Conservation (phyloP, 2,329 filamentous ascomycete genomes). For the Apiospora rasikravindrae region DNA sequence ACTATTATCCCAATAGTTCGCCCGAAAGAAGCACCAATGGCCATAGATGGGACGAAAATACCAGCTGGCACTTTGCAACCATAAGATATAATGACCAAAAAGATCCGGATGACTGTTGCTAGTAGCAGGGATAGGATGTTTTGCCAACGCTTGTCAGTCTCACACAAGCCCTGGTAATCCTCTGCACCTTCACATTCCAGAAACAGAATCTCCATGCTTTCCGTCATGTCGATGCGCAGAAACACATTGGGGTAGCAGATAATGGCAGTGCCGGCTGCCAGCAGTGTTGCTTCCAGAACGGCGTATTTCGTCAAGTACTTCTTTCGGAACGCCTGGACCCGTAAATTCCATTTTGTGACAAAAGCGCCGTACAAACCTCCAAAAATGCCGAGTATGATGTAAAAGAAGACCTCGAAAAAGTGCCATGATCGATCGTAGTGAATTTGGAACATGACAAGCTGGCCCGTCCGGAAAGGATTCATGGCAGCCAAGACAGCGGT, state of each 20-base stretch:
- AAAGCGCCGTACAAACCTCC: conserved; percentile 95
- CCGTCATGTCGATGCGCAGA: conserved; percentile 95
- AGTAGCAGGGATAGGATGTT: conserved; percentile 80
- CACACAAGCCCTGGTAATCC: conserved; percentile 89
- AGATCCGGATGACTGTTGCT: conserved; percentile 80
- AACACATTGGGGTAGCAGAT: conserved; percentile 98
- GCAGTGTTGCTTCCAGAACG: conserved; percentile 81
- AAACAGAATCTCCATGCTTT: conserved; percentile 98
- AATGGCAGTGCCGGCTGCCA: conserved; percentile 83
- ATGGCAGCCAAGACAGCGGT: conserved; percentile 92
- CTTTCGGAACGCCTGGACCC: conserved; percentile 90
- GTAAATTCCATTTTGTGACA: conserved; percentile 97
- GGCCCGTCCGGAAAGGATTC: conserved; percentile 96
- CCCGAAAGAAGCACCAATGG: conserved; percentile 91
- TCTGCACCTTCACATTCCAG: conserved; percentile 88
- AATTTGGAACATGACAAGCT: conserved; percentile 99
- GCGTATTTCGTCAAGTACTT: conserved; percentile 86
- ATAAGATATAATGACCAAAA: conserved; percentile 93
- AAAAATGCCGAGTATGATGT: conserved; percentile 88
- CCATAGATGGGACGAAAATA: conserved; percentile 98
- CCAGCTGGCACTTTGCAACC: conserved; percentile 97
- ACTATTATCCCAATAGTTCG: conserved; percentile 94
- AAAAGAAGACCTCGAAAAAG: conserved; percentile 95
- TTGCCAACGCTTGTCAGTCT: conserved; percentile 73
- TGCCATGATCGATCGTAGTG: conserved; percentile 96